Evolutionary conservation across 1,284 basidiomycete genomes (phyloP).

Genomic region (Ustilago trichophora): DNA sequence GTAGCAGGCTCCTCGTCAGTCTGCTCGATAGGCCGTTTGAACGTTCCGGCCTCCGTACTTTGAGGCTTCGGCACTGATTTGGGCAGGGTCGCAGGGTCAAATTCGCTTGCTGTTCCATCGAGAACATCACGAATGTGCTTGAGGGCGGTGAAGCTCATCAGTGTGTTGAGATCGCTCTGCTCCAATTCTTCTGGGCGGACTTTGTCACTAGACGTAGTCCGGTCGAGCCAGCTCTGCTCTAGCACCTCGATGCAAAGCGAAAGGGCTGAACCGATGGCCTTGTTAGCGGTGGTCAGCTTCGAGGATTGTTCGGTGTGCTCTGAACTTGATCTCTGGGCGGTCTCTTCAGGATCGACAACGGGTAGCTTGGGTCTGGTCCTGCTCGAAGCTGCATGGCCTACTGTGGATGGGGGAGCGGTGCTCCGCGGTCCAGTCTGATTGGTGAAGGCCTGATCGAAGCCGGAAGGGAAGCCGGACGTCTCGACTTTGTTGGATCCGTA

Average conservation of each 20-base stretch:
- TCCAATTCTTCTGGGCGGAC: neutral
- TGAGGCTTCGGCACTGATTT: neutral
- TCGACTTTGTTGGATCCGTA: conserved; percentile 12
- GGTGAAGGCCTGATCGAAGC: conserved; percentile 35
- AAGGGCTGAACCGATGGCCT: conserved; percentile 44
- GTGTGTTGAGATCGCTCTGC: conserved; percentile 33
- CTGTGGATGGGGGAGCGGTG: conserved; percentile 7
- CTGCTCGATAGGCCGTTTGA: neutral
- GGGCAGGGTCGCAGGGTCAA: conserved; percentile 45
- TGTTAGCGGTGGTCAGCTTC: conserved; percentile 38
- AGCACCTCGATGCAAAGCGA: conserved; percentile 39
- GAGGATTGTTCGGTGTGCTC: conserved; percentile 17
- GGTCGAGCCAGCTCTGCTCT: conserved; percentile 39
- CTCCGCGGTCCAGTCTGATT: conserved; percentile 16
- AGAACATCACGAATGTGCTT: conserved; percentile 61
- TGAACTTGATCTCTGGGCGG: conserved; percentile 2
- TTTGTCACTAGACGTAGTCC: neutral
- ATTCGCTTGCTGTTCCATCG: conserved; percentile 42
- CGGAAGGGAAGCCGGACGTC: conserved; percentile 36
- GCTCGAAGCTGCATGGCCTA: conserved; percentile 18
- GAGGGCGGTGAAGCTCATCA: conserved; percentile 55
- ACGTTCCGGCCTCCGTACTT: neutral
- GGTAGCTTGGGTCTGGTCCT: conserved; percentile 1
- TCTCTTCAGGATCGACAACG: neutral
- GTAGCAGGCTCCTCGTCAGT: neutral